Evolutionary conservation across 257 asterid species (phyloP).

Genomic region (Eucommia ulmoides): DNA sequence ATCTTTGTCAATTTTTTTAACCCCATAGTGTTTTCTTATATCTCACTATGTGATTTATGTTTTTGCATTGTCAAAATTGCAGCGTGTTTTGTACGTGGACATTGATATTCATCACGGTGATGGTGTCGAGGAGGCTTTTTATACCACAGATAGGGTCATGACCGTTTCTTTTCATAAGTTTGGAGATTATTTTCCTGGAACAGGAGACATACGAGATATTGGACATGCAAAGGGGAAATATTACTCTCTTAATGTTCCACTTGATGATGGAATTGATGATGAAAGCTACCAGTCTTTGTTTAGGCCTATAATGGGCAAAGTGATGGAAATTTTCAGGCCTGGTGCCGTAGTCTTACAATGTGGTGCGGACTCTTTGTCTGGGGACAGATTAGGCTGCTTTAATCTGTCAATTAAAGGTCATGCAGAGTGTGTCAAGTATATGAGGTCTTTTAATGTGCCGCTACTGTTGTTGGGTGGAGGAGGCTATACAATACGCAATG

Average conservation of each 20-base stretch:
- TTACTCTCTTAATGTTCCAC: not conserved
- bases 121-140: slow-evolving; percentile 1
- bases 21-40: no score
- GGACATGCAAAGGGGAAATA: not conserved
- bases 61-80: not conserved
- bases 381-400: not conserved
- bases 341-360: not conserved
- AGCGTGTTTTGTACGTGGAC: slow-evolving; percentile 1
- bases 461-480: not conserved
- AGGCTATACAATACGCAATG: not conserved
- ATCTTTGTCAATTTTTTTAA: no score
- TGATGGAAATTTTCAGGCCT: slow-evolving; percentile 1
- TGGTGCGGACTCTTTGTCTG: not conserved
- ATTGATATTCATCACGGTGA: slow-evolving; percentile 1
- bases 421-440: not conserved
- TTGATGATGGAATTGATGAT: slow-evolving; percentile 1
- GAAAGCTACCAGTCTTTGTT: not conserved
- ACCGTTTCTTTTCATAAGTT: not conserved
- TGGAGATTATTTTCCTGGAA: slow-evolving; percentile 2
- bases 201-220: not conserved
- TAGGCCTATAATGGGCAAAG: not conserved
- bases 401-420: not conserved
- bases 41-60: no score
- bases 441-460: slow-evolving; percentile 1
- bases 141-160: not conserved